A percentile compares a stretch with the other conserved stretches of the same genome.
phyloP scores from a whole-genome alignment of 2,329 filamentous ascomycete genomes.

The Cladosporium oxysporum region DNA sequence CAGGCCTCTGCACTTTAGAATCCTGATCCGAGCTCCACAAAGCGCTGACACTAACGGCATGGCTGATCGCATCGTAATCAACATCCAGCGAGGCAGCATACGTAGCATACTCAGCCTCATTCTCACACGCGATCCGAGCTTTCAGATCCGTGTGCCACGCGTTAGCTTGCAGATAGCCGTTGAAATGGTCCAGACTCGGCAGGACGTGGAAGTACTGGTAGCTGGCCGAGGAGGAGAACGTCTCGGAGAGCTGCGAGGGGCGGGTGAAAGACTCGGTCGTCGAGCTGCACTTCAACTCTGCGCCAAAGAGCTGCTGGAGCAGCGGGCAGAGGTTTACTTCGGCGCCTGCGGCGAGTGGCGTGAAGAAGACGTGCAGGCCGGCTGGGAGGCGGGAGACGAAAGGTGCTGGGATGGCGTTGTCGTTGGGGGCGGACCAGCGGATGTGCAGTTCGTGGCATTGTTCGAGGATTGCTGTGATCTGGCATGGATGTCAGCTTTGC shows the following conservation, averaged over 20 bases:
- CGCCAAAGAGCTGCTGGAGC: constrained; percentile 59
- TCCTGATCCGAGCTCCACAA: constrained; percentile 53
- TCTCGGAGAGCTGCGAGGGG: constrained; percentile 56
- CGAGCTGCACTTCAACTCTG: constrained; percentile 56
- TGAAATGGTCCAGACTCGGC: constrained; percentile 56
- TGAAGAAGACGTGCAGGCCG: constrained; percentile 80
- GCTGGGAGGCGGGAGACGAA: constrained; percentile 74
- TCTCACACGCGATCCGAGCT: constrained; percentile 14
- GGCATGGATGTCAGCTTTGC: not conserved
- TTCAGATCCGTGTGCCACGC: constrained; percentile 30
- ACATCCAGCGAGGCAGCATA: constrained; percentile 60
- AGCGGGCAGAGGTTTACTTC: constrained; percentile 57
- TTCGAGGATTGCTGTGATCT: constrained; percentile 46
- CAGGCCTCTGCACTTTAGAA: constrained; percentile 22
- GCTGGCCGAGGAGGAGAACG: constrained; percentile 63
- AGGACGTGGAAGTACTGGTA: constrained; percentile 72
- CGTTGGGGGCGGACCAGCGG: constrained; percentile 67
- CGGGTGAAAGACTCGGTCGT: constrained; percentile 39
- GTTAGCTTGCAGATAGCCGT: constrained; percentile 26
- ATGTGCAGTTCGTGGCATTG: constrained; percentile 73
- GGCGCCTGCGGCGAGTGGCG: constrained; percentile 51
- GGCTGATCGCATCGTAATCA: constrained; percentile 70
- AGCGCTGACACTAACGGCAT: constrained; percentile 64
- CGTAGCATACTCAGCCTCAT: constrained; percentile 16
- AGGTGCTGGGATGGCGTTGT: constrained; percentile 65